These are phyloP conservation scores for Cucurbita ficifolia DNA, from an alignment of 306 rosid genomes.

Conservation along the genomic window DNA sequence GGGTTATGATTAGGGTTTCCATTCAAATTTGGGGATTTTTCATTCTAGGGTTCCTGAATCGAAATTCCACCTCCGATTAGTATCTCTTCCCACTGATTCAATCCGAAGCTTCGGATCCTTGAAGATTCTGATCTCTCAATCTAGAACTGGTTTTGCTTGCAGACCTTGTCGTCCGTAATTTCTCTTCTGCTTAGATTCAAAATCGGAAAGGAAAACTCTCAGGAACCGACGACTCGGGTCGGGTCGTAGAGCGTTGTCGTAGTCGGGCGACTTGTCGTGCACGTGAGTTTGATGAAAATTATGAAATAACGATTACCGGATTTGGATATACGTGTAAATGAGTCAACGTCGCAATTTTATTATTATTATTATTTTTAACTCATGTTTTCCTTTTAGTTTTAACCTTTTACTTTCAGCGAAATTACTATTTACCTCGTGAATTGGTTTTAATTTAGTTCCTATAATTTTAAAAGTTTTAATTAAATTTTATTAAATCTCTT, in stretches of 20 bases:
- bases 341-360: background rate
- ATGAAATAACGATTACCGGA: slow-evolving; percentile 3
- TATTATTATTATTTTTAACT: background rate
- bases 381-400: background rate
- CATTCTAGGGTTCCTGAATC: slow-evolving; percentile 8
- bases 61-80: background rate
- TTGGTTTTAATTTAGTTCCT: background rate
- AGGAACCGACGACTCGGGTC: background rate
- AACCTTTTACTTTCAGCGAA: background rate
- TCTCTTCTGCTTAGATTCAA: background rate
- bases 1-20: slow-evolving; percentile 40
- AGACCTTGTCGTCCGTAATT: background rate
- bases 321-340: background rate
- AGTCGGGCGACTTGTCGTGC: background rate
- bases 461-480: too few relatives aligned
- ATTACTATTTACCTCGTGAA: background rate
- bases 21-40: slow-evolving; percentile 32
- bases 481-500: too few relatives aligned
- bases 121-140: background rate
- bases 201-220: background rate
- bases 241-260: background rate
- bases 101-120: background rate
- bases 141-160: background rate
- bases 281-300: background rate
- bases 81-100: background rate